Base-by-base conservation (phyloP, 2,329 filamentous ascomycete genomes). In the Trichoderma breve region DNA sequence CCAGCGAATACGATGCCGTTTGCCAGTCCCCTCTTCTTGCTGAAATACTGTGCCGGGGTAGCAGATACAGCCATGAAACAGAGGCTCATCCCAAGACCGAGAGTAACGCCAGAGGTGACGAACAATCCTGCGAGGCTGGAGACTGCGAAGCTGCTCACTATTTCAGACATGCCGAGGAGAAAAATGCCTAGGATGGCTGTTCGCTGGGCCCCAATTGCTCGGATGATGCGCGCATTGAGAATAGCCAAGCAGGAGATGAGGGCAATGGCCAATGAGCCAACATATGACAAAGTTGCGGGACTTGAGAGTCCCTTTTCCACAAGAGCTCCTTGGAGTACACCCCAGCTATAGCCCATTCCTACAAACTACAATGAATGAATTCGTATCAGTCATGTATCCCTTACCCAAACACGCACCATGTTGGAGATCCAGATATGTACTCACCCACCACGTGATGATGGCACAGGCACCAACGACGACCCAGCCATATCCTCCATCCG, bases 281-380 rank as follows among this genome's bases (percentile, higher is more conserved):
- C 86, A 73, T 89, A 91, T 0, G 88, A 85, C 12, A 91, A 79
- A 0, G 86, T 89, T 0, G 85, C 84, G 0, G 87, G 81, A 0
- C 83, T 83, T 0, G 84, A 83, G 1, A 89, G 79, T 0, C 82
- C 81, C 21, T 84, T 78, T 43, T 84, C 79, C 0, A 89, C 83
- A 0, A 91, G 82, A 0, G 85, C 88, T 3, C 83, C 83, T 77
- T 91, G 89, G 15, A 90, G 80, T 0, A 91, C 83, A 6, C 89
- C 89, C 88, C 89, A 91, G 73, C 83, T 85, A 74, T 89, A 89
- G 8, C 82, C 83, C 0, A 84, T 86, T 32, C 88, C 89, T n/a
- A 86, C 84, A 63, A 86, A 84, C 70, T 72, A 60, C 14, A 26
- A n/a, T 21, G 32, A 15, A 21, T 28, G 30, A 6, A 3, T 34